Evolutionary conservation across 2,329 filamentous ascomycete genomes (phyloP), one percentile per base, ranked within the genome.

Genomic region (Fusarium dimerum): DNA sequence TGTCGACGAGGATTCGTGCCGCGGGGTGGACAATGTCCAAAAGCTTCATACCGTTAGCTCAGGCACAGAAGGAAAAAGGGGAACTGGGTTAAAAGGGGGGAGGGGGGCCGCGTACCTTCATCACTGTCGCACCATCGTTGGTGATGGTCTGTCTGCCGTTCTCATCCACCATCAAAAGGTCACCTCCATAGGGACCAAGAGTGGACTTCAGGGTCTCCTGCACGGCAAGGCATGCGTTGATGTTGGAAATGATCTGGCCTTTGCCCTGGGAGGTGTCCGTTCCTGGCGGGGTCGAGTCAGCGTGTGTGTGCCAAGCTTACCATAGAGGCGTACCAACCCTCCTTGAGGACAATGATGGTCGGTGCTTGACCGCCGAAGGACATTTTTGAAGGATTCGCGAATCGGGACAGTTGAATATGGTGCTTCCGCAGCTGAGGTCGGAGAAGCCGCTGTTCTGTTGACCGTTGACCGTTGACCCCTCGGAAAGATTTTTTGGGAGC

Each of bases 11-110:
- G 73, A 99, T 94, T 73, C 92, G 88, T 66, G 94, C 94, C 64
- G 94, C 94, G 64, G 94, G 94, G 79, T 99, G 94, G 57, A 99
- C 90, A 68, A 99, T 97, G 73, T 99, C 94, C 71, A 99, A 89
- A 50, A 99, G 89, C 90, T 94, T 55, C 30, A 26, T 7, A 36
- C 32, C 6, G 32, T 44, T 34, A 40, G 34, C 40, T 47, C 16
- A n/a, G 20, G 39, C 11, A 4, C 6, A n/a, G 4, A 16, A 17
- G 3, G 9, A 5, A 6, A 6, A 20, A 34, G 43, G 20, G 29
- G 13, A 40, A 6, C 26, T 30, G 50, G 30, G n/a, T n/a, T n/a
- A 5, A 6, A 18, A 20, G 34, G 43, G 20, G 29, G 13, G 40
- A 6, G 20, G 29, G 50, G 30, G 51, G n/a, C 30, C 47, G 50